These are phyloP conservation scores for Aspergillus terreus DNA, from an alignment of 2,329 filamentous ascomycete species.

Conservation along the genomic window DNA sequence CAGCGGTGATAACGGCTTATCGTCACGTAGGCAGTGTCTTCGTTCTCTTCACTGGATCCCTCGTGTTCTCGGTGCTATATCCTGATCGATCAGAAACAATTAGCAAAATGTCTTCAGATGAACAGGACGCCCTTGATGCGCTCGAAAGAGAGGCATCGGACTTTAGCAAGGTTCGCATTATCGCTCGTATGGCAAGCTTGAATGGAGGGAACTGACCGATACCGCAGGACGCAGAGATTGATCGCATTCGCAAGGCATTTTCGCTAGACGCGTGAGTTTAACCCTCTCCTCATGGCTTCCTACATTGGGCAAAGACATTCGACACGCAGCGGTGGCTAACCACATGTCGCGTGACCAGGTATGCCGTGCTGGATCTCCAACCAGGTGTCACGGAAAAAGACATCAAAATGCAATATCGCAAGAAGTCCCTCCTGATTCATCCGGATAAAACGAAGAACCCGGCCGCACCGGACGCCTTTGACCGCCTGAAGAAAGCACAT, in stretches of 20 bases:
- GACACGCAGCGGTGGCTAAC: not conserved
- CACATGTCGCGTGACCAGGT: slow-evolving; percentile 48
- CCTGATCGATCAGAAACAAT: no score
- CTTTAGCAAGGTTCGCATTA: slow-evolving; percentile 69
- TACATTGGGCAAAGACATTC: not conserved
- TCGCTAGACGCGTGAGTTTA: slow-evolving; percentile 64
- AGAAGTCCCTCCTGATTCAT: slow-evolving; percentile 98
- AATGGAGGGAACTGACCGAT: slow-evolving; percentile 14
- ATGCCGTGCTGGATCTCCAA: slow-evolving; percentile 91
- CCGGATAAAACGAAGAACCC: slow-evolving; percentile 96
- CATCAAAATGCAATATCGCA: slow-evolving; percentile 91
- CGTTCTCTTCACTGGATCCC: slow-evolving; percentile 2
- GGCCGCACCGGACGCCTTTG: slow-evolving; percentile 88
- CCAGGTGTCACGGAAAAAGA: slow-evolving; percentile 93
- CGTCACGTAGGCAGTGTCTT: not conserved
- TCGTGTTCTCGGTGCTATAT: not conserved
- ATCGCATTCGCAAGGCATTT: slow-evolving; percentile 89
- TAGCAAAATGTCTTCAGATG: slow-evolving; percentile 53
- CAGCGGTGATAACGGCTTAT: slow-evolving; percentile 30
- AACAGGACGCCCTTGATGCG: slow-evolving; percentile 72
- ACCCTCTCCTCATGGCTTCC: not conserved
- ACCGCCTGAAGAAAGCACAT: slow-evolving; percentile 93
- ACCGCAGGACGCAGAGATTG: slow-evolving; percentile 83
- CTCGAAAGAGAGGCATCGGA: slow-evolving; percentile 84
- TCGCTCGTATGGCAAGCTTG: not conserved